Base-by-base conservation (phyloP, 2,329 filamentous ascomycete species). In the Fusarium dlaminii region DNA sequence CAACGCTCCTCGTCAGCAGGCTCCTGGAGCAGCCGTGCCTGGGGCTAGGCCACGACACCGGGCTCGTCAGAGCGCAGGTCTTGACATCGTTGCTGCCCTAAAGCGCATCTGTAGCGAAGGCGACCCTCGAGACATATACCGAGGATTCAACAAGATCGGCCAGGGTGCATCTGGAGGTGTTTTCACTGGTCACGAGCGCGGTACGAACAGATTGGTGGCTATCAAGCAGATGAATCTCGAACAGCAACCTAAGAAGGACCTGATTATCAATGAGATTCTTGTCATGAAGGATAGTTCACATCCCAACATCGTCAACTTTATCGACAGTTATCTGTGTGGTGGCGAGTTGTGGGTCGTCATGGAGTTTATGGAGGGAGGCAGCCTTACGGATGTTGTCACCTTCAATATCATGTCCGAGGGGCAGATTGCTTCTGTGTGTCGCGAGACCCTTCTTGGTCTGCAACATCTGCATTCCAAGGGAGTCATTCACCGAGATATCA, bases 221-320 rank as follows among this genome's bases (percentile, higher is more conserved):
- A 98, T 99, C 84, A 99, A 99, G 86, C 96, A 99, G 86, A 99
- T 99, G 96, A 98, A 98, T 76, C 86, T 99, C 63, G 96, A 98
- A 82, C 93, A 98, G 83, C 96, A 99, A 80, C 96, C 96, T 6
- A 98, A 98, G 89, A 99, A 99, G 83, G 96, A 99, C 78, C 87
- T 98, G 55, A 99, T 99, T 79, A 98, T 99, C 84, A 99, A 99
- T 82, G 96, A 99, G 82, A 99, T 99, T 76, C 85, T 99, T 66
- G 96, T 99, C 66, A 99, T 99, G 96, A 98, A 97, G 85, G 96
- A 98, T 79, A 98, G 95, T 87, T 96, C 94, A 66, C 96, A 99
- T 81, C 96, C 95, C 79, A 98, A 98, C 81, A 97, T 99, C 83
- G 96, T 99, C 84, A 99, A 99, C 83, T 99, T 98, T 83, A 96